Conservation (phyloP, 192 early-diverging fungal genomes). For the Coemansia javaensis region DNA sequence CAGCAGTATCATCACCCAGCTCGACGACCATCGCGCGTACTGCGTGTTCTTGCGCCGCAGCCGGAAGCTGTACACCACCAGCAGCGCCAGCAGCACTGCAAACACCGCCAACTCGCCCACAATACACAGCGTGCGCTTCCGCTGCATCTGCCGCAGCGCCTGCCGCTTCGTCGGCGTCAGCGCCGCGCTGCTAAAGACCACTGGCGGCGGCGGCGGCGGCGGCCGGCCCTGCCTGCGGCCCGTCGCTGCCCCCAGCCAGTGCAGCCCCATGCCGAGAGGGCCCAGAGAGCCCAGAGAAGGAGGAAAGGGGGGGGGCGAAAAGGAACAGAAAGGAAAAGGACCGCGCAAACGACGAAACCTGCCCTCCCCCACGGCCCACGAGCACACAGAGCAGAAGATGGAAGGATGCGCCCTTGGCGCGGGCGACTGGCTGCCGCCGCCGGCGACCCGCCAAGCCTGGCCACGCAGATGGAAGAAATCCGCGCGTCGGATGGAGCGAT, state of each 20-base stretch:
- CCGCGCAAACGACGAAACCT: neutral
- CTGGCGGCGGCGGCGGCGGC: too few species aligned
- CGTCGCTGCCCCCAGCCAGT: too few species aligned
- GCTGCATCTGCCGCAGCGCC: slow-evolving; percentile 19
- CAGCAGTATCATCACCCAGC: slow-evolving; percentile 47
- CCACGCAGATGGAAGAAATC: too few species aligned
- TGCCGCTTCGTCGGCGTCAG: slow-evolving; percentile 18
- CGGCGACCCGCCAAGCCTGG: too few species aligned
- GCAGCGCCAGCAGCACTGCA: slow-evolving; percentile 26
- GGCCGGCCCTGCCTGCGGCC: neutral
- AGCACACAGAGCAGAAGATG: too few species aligned
- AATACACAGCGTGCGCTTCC: slow-evolving; percentile 18
- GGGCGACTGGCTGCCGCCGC: too few species aligned
- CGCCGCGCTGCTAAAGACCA: slow-evolving; percentile 1
- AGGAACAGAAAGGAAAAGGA: slow-evolving; percentile 2
- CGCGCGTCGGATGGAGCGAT: too few species aligned
- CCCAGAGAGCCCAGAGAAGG: neutral
- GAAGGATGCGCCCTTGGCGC: too few species aligned
- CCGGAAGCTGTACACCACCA: slow-evolving; percentile 42
- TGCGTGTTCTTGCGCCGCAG: slow-evolving; percentile 26
- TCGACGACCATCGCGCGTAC: slow-evolving; percentile 44
- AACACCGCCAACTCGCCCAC: slow-evolving; percentile 26
- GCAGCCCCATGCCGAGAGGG: neutral
- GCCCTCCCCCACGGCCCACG: too few species aligned
- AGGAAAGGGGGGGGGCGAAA: too few species aligned